These are phyloP conservation scores for Lyophyllum semitale DNA, from an alignment of 768 basidiomycete genomes.

Conservation along the genomic window DNA sequence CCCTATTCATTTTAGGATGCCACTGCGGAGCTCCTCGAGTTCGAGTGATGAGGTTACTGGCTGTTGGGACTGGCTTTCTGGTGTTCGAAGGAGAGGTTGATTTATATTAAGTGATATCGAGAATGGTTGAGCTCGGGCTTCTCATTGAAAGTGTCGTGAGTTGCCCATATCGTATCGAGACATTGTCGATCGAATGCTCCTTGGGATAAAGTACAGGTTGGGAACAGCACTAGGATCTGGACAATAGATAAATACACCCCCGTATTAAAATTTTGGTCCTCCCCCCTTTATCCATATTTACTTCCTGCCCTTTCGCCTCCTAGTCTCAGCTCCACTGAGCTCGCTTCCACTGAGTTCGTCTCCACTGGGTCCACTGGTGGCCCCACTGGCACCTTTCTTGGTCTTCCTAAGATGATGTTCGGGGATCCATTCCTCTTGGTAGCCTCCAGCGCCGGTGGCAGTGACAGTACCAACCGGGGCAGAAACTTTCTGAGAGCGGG, in stretches of 20 bases:
- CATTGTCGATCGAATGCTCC: background rate
- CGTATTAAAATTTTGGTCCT: conserved; percentile 11
- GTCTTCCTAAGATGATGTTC: conserved; percentile 79
- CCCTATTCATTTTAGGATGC: background rate
- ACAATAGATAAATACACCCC: conserved; percentile 11
- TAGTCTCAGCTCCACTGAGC: conserved; percentile 63
- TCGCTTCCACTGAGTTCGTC: conserved; percentile 72
- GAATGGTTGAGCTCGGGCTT: too few species aligned
- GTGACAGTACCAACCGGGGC: conserved; percentile 59
- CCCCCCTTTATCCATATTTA: conserved; percentile 18
- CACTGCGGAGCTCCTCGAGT: background rate
- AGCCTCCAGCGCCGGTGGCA: conserved; percentile 67
- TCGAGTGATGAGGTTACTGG: background rate
- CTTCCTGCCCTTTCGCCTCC: conserved; percentile 54
- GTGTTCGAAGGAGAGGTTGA: background rate
- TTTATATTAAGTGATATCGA: background rate
- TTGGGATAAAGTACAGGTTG: background rate
- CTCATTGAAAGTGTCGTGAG: too few species aligned
- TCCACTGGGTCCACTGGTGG: conserved; percentile 50
- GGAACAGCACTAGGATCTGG: background rate
- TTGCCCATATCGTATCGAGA: too few species aligned
- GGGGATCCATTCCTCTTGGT: conserved; percentile 93
- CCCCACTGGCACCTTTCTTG: conserved; percentile 48
- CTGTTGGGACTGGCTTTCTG: background rate
- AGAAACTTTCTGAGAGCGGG: conserved; percentile 52